Evolutionary conservation across 768 basidiomycete species (phyloP).

Genomic region (Calocybe gangraenosa): DNA sequence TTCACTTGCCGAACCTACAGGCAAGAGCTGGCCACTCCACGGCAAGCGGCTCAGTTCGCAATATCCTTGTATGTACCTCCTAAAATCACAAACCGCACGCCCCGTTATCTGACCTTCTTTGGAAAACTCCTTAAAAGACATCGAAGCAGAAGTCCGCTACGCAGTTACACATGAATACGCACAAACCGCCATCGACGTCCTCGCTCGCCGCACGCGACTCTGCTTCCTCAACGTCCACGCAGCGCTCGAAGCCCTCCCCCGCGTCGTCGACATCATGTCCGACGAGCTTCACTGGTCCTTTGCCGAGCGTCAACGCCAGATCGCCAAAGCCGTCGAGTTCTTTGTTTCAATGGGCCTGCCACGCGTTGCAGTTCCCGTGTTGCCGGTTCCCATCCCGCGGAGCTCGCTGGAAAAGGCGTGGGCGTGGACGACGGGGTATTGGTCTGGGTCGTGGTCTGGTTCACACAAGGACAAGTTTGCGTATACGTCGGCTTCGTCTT

Average conservation of each 20-base stretch:
- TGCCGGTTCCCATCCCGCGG: constrained; percentile 21
- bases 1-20: constrained; percentile 72
- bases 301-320: constrained; percentile 54
- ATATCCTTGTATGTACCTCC: constrained; percentile 77
- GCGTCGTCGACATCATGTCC: constrained; percentile 88
- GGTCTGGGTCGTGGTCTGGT: constrained; percentile 21
- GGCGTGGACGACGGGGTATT: constrained; percentile 37
- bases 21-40: constrained; percentile 80
- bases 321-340: constrained; percentile 57
- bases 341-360: constrained; percentile 83
- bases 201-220: constrained; percentile 87
- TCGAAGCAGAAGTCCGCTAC: constrained; percentile 92
- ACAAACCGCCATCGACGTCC: constrained; percentile 85
- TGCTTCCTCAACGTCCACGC: constrained; percentile 90
- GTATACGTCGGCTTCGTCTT: constrained; percentile 13
- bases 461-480: constrained; percentile 1
- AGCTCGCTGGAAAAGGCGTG: constrained; percentile 24
- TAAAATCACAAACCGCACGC: too few relatives aligned
- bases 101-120: too few relatives aligned
- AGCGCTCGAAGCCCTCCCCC: constrained; percentile 79
- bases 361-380: constrained; percentile 7
- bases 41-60: constrained; percentile 65
- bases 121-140: too few relatives aligned
- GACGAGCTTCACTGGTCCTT: constrained; percentile 77
- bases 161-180: constrained; percentile 91